Evolutionary conservation across 306 rosid species (phyloP).

Genomic region (Prunus persica): DNA sequence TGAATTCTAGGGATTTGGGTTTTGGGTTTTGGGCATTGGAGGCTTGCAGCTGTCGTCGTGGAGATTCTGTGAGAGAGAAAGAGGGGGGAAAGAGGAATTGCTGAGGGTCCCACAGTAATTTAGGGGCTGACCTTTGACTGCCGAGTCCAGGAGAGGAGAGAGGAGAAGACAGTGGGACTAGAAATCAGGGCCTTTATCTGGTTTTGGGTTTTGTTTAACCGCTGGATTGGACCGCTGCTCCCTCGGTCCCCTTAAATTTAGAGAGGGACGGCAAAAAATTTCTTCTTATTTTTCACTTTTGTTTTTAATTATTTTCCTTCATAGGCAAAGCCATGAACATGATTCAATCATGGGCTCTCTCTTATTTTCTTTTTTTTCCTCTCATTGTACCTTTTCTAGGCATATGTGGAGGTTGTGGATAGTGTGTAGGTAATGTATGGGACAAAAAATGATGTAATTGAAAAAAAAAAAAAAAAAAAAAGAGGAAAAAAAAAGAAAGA

Average conservation of each 20-base stretch:
- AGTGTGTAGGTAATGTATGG: neutral
- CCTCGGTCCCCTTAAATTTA: neutral
- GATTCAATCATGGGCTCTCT: neutral
- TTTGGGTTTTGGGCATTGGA: neutral
- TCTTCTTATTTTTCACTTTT: neutral
- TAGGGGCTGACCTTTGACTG: neutral
- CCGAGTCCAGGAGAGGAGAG: neutral
- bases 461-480: neutral
- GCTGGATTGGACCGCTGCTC: no score
- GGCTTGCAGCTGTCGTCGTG: constrained; percentile 25
- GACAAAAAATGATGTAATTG: neutral
- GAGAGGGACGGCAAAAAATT: neutral
- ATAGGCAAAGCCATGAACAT: neutral
- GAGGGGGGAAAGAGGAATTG: neutral
- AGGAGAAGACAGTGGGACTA: constrained; percentile 11
- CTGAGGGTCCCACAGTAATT: constrained; percentile 43
- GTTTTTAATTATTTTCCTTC: neutral
- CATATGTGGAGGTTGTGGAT: neutral
- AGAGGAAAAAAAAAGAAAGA: neutral
- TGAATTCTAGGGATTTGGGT: constrained; percentile 13
- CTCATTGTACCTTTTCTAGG: neutral
- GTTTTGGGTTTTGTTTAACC: neutral
- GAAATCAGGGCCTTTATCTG: constrained; percentile 40
- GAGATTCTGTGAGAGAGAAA: constrained; percentile 28
- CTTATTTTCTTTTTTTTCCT: neutral